Percentiles rank a stretch among this genome's conserved stretches.
Conservation (phyloP, 192 early-diverging fungal genomes). For the Podila clonocystis region DNA sequence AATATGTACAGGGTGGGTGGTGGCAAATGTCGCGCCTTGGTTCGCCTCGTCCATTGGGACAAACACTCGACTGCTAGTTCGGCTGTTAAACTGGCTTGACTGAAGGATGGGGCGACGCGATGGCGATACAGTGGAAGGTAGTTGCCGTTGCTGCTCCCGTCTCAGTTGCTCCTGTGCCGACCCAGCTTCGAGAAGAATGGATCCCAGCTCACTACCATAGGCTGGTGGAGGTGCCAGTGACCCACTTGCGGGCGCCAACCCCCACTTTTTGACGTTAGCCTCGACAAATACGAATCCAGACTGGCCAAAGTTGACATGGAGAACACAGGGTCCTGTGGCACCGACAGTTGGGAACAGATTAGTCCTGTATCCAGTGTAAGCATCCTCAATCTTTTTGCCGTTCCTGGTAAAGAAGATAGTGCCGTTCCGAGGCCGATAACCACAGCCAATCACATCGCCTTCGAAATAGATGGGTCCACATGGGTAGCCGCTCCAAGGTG, state of each 20-base stretch:
- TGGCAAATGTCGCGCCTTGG: background rate
- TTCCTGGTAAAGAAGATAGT: slow-evolving; percentile 82
- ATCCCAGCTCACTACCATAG: slow-evolving; percentile 77
- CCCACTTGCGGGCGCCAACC: slow-evolving; percentile 76
- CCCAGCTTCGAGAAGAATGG: slow-evolving; percentile 66
- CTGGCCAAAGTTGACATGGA: slow-evolving; percentile 82
- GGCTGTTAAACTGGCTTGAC: background rate
- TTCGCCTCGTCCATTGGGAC: background rate
- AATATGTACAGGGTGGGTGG: slow-evolving; percentile 21
- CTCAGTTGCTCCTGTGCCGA: slow-evolving; percentile 5
- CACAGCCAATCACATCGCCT: slow-evolving; percentile 81
- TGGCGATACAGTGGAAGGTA: background rate
- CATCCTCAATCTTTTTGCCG: slow-evolving; percentile 74
- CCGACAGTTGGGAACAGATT: slow-evolving; percentile 76
- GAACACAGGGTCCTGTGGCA: slow-evolving; percentile 64
- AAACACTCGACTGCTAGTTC: background rate
- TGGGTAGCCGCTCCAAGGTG: slow-evolving; percentile 68
- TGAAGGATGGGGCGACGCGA: background rate
- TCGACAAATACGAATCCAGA: slow-evolving; percentile 86
- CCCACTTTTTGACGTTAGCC: slow-evolving; percentile 88
- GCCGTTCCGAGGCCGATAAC: slow-evolving; percentile 80
- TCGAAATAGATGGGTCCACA: slow-evolving; percentile 74
- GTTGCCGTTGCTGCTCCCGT: background rate
- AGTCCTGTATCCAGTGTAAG: slow-evolving; percentile 74
- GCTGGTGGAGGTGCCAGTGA: slow-evolving; percentile 77